Base-by-base conservation (phyloP, 495 filamentous ascomycete genomes). In the Hyaloscypha variabilis region DNA sequence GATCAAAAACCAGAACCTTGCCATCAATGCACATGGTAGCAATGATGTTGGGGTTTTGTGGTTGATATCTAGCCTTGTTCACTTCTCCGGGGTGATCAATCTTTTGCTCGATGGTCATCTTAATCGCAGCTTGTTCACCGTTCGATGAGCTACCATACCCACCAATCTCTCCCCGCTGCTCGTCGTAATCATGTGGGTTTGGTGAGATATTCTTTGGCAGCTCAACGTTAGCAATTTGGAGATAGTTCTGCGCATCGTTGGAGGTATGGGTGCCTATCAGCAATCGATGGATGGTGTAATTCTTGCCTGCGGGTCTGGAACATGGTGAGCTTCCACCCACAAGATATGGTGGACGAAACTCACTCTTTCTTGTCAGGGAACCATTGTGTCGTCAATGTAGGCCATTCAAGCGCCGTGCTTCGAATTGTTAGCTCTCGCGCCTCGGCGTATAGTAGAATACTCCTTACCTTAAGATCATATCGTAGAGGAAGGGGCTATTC, bases 41-140 rank as follows among this genome's bases (percentile, higher is more conserved):
- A 69, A 99, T 97, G 60, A 99, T 87, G 70, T 99, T 91, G 8
- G 95, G 95, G 69, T 99, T 99, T 75, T 98, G 94, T 17, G 95
- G 96, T 77, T 96, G 93, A 76, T 98, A 97, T 64, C 96, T 87
- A 1, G 96, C 96, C 77, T 98, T 99, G 82, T 99, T 99, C 71
- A 99, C 93, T 74, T 99, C 96, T 34, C 91, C 91, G 25, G 92
- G 91, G 76, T 99, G 96, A 69, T 96, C 91, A 73, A 99, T 98
- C 77, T 91, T 95, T 77, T 99, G 96, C 34, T 91, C 87, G 69
- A 98, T 90, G 54, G 88, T 89, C 80, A 97, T 94, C 64, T 91
- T 92, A 77, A 91, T 90, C 24, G 85, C 82, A 10, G 82, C 79
- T 24, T 86, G 78, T 6, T 81, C 77, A 42, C 81, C 79, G 50